These are phyloP conservation scores for Phyllosticta paracitricarpa DNA, from an alignment of 2,329 filamentous ascomycete genomes.

Conservation along the genomic window DNA sequence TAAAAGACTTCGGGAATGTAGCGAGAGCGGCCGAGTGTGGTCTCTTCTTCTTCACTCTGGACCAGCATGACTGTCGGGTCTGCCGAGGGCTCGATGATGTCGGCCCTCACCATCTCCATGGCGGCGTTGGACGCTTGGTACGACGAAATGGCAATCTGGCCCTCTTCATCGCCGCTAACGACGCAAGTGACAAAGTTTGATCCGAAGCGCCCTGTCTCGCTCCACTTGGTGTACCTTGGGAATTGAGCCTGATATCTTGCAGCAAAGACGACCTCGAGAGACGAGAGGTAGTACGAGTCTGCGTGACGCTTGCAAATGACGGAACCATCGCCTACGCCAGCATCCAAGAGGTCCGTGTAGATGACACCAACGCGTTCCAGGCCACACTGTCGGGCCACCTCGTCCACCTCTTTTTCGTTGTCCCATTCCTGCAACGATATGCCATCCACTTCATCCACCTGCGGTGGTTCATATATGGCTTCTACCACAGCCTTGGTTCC, in stretches of 20 bases:
- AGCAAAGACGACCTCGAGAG: constrained; percentile 82
- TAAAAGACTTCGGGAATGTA: constrained; percentile 99
- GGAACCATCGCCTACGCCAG: constrained; percentile 69
- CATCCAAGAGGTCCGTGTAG: constrained; percentile 83
- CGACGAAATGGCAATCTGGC: constrained; percentile 77
- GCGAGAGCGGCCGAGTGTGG: constrained; percentile 56
- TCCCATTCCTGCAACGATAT: constrained; percentile 78
- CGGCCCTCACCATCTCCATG: constrained; percentile 91
- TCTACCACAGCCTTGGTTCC: constrained; percentile 94
- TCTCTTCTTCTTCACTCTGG: constrained; percentile 79
- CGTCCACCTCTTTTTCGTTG: constrained; percentile 71
- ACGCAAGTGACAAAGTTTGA: constrained; percentile 97
- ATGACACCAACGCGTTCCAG: constrained; percentile 85
- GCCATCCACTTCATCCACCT: constrained; percentile 80
- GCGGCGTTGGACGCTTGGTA: constrained; percentile 95
- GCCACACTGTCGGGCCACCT: constrained; percentile 72
- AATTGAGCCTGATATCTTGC: constrained; percentile 79
- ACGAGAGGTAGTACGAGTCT: constrained; percentile 90
- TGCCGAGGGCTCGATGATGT: constrained; percentile 89
- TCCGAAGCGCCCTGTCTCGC: constrained; percentile 84
- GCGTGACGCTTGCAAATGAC: constrained; percentile 93
- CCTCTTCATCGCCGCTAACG: constrained; percentile 81
- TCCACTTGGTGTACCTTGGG: constrained; percentile 91
- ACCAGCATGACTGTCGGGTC: constrained; percentile 93
- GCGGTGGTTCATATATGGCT: constrained; percentile 92